Evolutionary conservation across 495 filamentous ascomycete species (phyloP).

Genomic region (Hyaloscypha bicolor): DNA sequence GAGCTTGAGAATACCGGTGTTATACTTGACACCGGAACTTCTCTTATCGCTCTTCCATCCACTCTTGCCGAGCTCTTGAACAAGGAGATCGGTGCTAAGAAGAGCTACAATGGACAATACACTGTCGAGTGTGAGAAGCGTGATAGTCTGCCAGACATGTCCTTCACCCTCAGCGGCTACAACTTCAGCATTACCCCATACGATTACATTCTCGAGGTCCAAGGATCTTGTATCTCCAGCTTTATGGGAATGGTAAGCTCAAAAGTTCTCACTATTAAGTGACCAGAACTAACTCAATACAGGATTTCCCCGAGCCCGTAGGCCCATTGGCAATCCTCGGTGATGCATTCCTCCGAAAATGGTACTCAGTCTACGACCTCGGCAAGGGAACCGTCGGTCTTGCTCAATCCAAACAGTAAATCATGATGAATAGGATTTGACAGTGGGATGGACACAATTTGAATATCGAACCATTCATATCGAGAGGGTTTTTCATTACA

Average conservation of each 20-base stretch:
- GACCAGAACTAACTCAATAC: slow-evolving; percentile 4
- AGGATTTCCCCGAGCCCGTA: slow-evolving; percentile 45
- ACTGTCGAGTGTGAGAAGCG: slow-evolving; percentile 86
- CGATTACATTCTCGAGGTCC: slow-evolving; percentile 96
- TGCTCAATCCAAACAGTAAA: slow-evolving; percentile 68
- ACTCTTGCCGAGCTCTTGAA: slow-evolving; percentile 96
- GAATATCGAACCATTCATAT: neutral
- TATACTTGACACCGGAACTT: slow-evolving; percentile 98
- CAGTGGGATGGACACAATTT: slow-evolving; percentile 2
- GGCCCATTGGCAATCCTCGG: slow-evolving; percentile 95
- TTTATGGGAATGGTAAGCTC: slow-evolving; percentile 99
- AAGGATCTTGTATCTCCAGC: slow-evolving; percentile 92
- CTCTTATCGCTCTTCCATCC: slow-evolving; percentile 91
- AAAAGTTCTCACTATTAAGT: neutral
- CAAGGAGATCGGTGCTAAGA: slow-evolving; percentile 96
- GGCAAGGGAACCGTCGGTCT: slow-evolving; percentile 84
- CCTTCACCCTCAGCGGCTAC: slow-evolving; percentile 82
- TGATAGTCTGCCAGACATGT: slow-evolving; percentile 79
- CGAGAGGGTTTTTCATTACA: slow-evolving; percentile 26
- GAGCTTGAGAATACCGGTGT: slow-evolving; percentile 92
- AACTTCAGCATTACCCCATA: slow-evolving; percentile 87
- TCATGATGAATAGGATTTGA: slow-evolving; percentile 6
- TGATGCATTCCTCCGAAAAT: slow-evolving; percentile 95
- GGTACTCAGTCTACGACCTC: slow-evolving; percentile 96
- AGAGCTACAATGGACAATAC: slow-evolving; percentile 95